Evolutionary conservation across 2,329 filamentous ascomycete species (phyloP).

Genomic region (Cryphonectria nitschkei): DNA sequence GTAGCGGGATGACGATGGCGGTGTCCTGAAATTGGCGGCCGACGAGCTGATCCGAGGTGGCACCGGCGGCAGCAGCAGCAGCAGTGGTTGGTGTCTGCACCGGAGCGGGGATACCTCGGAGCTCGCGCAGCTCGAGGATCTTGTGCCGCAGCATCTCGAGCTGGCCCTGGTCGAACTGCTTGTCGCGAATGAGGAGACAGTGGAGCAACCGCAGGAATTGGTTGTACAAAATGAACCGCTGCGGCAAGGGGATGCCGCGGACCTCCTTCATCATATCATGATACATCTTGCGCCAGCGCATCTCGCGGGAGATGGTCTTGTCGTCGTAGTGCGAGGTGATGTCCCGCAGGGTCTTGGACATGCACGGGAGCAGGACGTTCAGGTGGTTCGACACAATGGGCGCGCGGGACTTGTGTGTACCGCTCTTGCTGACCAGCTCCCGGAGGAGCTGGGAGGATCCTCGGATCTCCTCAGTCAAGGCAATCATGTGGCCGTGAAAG

Average conservation of each 20-base stretch:
- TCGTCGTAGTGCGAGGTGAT: conserved; percentile 58
- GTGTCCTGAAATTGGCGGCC: background rate
- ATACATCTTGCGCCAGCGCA: conserved; percentile 63
- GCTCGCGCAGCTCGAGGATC: conserved; percentile 56
- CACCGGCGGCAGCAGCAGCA: background rate
- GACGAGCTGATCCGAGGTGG: conserved; percentile 4
- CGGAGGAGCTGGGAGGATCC: conserved; percentile 51
- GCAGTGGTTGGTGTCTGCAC: conserved; percentile 1
- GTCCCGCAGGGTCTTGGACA: conserved; percentile 56
- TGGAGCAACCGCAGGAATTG: conserved; percentile 54
- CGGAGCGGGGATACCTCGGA: conserved; percentile 48
- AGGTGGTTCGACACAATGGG: conserved; percentile 59
- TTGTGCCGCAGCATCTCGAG: conserved; percentile 54
- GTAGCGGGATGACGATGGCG: conserved; percentile 29
- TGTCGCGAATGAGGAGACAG: conserved; percentile 56
- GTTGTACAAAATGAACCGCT: conserved; percentile 60
- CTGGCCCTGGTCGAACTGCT: conserved; percentile 57
- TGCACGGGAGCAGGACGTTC: conserved; percentile 59
- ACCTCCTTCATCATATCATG: conserved; percentile 58
- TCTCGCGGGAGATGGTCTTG: conserved; percentile 48
- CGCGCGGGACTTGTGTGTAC: conserved; percentile 54
- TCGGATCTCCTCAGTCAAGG: conserved; percentile 53
- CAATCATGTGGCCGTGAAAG: conserved; percentile 51
- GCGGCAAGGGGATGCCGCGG: conserved; percentile 53
- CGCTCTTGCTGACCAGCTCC: conserved; percentile 58